Evolutionary conservation across 345 rosid species (phyloP), one percentile per base, ranked within the genome.

Genomic region (Barbarea vulgaris): DNA sequence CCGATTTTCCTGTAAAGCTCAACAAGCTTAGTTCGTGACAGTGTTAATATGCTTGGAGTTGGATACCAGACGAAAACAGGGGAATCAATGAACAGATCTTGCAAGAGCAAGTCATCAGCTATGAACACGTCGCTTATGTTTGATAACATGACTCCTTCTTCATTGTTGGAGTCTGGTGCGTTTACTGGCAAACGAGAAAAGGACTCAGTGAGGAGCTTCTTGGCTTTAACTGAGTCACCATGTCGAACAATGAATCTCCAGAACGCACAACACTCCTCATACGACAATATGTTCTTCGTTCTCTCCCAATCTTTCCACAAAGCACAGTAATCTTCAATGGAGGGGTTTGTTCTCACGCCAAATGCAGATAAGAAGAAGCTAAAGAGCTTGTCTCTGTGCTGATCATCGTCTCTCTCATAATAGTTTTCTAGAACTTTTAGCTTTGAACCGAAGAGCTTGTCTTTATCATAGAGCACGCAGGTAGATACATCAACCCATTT

Each of bases 11-110:
- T 63, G 77, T 85, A 91, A 1, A 86, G 19, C 33, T 84, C 85
- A 30, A 85, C 57, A 78, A 91, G 76, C 57, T 61, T 67, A 1
- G 80, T 73, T 15, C 72, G 84, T 31, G 87, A 74, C 65, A 89
- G 62, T 27, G 67, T 70, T 22, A 82, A 79, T 52, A 54, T 28
- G 78, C 86, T 86, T 54, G 81, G 80, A 73, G 81, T 75, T 73
- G 97, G 96, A 78, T 65, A 85, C 97, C 97, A 92, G 9, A 84
- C 91, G 69, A 92, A 92, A 46, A 87, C 54, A 74, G 84, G 51
- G 15, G 81, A 81, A 18, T 51, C 28, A 4, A 64, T 70, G 31
- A 86, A 89, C 2, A 86, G 75, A 34, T 87, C 93, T 57, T 85
- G 84, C 27, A 87, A 79, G 21, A 70, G 84, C 72, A 89, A 83